Conservation (phyloP, 176 grass and related monocot genomes). For the Olyra latifolia region DNA sequence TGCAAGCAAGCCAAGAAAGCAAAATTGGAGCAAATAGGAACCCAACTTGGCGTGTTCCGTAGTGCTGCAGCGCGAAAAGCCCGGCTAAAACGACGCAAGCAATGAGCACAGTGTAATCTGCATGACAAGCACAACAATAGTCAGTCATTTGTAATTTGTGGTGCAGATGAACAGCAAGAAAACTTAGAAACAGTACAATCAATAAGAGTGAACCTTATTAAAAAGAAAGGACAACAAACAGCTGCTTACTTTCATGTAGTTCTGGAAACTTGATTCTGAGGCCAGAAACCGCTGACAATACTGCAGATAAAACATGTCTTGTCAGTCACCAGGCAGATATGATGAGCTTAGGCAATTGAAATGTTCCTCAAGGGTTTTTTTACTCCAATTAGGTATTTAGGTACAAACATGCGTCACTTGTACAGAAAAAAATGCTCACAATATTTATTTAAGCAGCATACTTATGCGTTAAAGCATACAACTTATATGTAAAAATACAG, state of each 20-base stretch:
- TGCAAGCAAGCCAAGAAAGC: constrained; percentile 81
- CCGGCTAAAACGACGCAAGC: constrained; percentile 60
- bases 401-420: neutral
- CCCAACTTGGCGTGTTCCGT: constrained; percentile 74
- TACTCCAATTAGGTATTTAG: neutral
- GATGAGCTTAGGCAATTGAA: neutral
- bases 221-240: neutral
- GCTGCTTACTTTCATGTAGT: constrained; percentile 83
- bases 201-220: constrained; percentile 20
- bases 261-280: constrained; percentile 77
- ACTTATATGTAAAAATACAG: neutral
- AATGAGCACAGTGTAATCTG: constrained; percentile 77
- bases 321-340: constrained; percentile 23
- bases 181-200: neutral
- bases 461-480: neutral
- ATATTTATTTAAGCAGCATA: neutral
- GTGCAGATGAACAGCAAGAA: neutral
- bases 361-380: neutral
- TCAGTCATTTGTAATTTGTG: constrained; percentile 1
- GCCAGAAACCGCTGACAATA: constrained; percentile 79
- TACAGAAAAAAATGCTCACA: neutral
- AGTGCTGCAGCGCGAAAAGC: constrained; percentile 84
- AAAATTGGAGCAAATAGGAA: constrained; percentile 90
- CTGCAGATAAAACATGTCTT: constrained; percentile 34
- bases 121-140: neutral